phyloP scores from a whole-genome alignment of 2,329 filamentous ascomycete genomes.

The Tricladium varicosporioides region DNA sequence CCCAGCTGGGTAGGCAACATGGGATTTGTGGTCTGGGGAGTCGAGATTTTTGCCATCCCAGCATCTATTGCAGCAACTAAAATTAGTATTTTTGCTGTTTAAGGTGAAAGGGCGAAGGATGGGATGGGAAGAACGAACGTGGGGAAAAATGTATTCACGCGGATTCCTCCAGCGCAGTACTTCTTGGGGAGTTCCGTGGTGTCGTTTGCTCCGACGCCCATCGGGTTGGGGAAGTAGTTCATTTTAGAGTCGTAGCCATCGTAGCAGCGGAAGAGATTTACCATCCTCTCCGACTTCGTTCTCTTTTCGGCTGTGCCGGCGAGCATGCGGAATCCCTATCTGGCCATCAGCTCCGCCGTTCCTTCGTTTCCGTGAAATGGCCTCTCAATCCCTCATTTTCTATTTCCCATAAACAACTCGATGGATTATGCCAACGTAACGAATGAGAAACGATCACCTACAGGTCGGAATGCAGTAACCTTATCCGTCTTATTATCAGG shows the following conservation, averaged over 20 bases:
- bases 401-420: too few species aligned
- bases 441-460: background rate
- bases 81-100: too few species aligned
- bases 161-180: conserved; percentile 31
- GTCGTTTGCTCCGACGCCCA: conserved; percentile 24
- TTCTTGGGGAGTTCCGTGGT: conserved; percentile 37
- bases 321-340: conserved; percentile 3
- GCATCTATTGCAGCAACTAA: background rate
- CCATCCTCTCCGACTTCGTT: background rate
- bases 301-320: conserved; percentile 1
- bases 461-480: conserved; percentile 3
- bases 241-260: conserved; percentile 30
- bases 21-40: conserved; percentile 11
- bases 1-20: conserved; percentile 25
- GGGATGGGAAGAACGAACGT: background rate
- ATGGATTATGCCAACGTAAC: too few species aligned
- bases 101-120: background rate
- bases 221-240: background rate
- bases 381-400: too few species aligned
- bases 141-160: conserved; percentile 30
- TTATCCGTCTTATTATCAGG: conserved; percentile 1
- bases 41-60: conserved; percentile 19
- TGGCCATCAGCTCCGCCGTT: too few species aligned
- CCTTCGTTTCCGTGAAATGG: too few species aligned
- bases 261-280: conserved; percentile 2